phyloP scores from a whole-genome alignment of 1,284 basidiomycete genomes.

The Malassezia vespertilionis region DNA sequence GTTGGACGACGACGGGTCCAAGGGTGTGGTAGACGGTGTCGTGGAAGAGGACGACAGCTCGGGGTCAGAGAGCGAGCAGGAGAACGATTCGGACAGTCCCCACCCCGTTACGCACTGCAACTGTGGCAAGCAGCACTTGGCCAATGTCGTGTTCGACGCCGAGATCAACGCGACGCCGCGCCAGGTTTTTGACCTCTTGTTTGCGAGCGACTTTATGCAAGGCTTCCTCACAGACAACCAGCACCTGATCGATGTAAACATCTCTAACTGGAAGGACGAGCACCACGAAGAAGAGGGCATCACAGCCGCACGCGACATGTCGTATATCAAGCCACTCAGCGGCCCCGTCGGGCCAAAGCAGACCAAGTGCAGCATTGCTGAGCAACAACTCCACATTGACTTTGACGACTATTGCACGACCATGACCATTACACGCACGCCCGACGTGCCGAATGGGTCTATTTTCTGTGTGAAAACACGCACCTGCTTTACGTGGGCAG shows the following conservation, averaged over 20 bases:
- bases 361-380: slow-evolving; percentile 83
- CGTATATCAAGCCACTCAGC: slow-evolving; percentile 86
- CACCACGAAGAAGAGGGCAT: neutral
- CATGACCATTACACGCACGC: slow-evolving; percentile 79
- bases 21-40: slow-evolving; percentile 12
- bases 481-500: slow-evolving; percentile 90
- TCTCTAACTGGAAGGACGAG: slow-evolving; percentile 48
- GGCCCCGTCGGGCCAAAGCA: slow-evolving; percentile 82
- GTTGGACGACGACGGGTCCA: slow-evolving; percentile 10
- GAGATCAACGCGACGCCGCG: slow-evolving; percentile 80
- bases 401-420: slow-evolving; percentile 72
- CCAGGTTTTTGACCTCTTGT: slow-evolving; percentile 89
- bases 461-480: slow-evolving; percentile 86
- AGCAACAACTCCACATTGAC: slow-evolving; percentile 71
- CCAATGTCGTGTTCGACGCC: slow-evolving; percentile 64
- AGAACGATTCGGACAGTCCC: neutral
- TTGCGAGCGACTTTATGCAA: slow-evolving; percentile 88
- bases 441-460: slow-evolving; percentile 83
- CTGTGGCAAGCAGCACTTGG: slow-evolving; percentile 65
- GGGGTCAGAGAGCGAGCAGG: slow-evolving; percentile 21
- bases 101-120: slow-evolving; percentile 59
- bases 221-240: slow-evolving; percentile 80
- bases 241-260: slow-evolving; percentile 56
- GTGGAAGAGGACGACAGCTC: slow-evolving; percentile 14
- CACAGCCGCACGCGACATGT: slow-evolving; percentile 61